Evolutionary conservation across 352 stramenopile species (phyloP).

Genomic region (Achlya hypogyna): DNA sequence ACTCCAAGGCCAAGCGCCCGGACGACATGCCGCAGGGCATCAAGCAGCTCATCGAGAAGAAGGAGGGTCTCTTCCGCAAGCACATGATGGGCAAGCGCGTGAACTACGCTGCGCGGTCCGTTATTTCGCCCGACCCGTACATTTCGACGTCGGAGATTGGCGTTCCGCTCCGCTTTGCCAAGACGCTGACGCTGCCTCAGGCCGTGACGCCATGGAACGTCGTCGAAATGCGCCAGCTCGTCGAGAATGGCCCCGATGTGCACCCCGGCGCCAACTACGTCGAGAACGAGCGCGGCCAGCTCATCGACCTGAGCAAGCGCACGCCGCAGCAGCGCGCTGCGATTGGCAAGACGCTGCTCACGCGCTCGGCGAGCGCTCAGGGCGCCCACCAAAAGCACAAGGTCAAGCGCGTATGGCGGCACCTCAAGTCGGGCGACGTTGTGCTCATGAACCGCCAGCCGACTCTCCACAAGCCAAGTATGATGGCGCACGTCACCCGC

Average conservation of each 20-base stretch:
- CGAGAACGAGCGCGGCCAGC: slow-evolving; percentile 88
- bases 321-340: slow-evolving; percentile 88
- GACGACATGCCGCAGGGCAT: slow-evolving; percentile 84
- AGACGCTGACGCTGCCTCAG: slow-evolving; percentile 96
- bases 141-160: slow-evolving; percentile 99
- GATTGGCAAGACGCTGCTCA: slow-evolving; percentile 94
- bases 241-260: slow-evolving; percentile 92
- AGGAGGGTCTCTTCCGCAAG: slow-evolving; percentile 99
- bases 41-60: slow-evolving; percentile 98
- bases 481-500: slow-evolving; percentile 98
- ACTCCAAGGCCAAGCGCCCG: slow-evolving; percentile 56
- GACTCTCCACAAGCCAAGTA: slow-evolving; percentile 99
- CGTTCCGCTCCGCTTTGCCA: slow-evolving; percentile 96
- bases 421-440: slow-evolving; percentile 97
- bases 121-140: slow-evolving; percentile 99
- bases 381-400: slow-evolving; percentile 68
- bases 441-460: slow-evolving; percentile 99
- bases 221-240: slow-evolving; percentile 92
- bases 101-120: slow-evolving; percentile 97
- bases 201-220: slow-evolving; percentile 98
- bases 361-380: slow-evolving; percentile 68
- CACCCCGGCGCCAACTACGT: slow-evolving; percentile 98
- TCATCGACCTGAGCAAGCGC: slow-evolving; percentile 94
- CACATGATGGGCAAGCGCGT: slow-evolving; percentile 98
- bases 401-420: slow-evolving; percentile 95